phyloP scores from a whole-genome alignment of 1,284 basidiomycete genomes.

The Moesziomyces antarcticus region DNA sequence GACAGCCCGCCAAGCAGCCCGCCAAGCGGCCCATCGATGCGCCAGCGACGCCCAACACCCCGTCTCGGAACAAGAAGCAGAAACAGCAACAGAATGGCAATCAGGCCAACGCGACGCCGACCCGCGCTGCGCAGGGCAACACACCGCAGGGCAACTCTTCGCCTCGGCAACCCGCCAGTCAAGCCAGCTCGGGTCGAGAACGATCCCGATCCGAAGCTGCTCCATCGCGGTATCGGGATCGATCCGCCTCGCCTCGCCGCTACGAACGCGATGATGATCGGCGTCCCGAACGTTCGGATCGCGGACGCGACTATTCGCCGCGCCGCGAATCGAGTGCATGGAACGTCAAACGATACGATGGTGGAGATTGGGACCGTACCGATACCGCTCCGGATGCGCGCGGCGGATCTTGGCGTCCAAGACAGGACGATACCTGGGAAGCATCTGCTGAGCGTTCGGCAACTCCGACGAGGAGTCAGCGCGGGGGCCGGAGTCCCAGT shows the following conservation, averaged over 20 bases:
- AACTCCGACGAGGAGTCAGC: too few species aligned
- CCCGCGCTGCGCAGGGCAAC: too few species aligned
- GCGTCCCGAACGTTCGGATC: slow-evolving; percentile 1
- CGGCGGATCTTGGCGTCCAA: too few species aligned
- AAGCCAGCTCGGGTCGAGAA: not conserved
- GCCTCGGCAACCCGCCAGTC: too few species aligned
- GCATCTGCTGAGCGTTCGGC: too few species aligned
- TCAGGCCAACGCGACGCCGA: too few species aligned
- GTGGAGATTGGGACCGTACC: not conserved
- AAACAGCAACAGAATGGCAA: too few species aligned
- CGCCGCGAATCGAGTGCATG: not conserved
- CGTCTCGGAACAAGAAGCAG: too few species aligned
- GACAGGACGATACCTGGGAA: too few species aligned
- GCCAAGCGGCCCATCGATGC: too few species aligned
- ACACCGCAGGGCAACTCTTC: too few species aligned
- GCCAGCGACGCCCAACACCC: too few species aligned
- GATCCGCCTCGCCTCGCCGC: slow-evolving; percentile 12
- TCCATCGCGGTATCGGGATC: not conserved
- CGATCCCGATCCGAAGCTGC: slow-evolving; percentile 1
- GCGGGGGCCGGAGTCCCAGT: slow-evolving; percentile 4
- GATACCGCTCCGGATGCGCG: not conserved
- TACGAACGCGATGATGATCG: not conserved
- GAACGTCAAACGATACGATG: not conserved
- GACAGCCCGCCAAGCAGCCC: slow-evolving; percentile 8
- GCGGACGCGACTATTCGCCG: not conserved